These are phyloP conservation scores for Aquilaria agallochum DNA, from an alignment of 441 rosid genomes.

Conservation along the genomic window DNA sequence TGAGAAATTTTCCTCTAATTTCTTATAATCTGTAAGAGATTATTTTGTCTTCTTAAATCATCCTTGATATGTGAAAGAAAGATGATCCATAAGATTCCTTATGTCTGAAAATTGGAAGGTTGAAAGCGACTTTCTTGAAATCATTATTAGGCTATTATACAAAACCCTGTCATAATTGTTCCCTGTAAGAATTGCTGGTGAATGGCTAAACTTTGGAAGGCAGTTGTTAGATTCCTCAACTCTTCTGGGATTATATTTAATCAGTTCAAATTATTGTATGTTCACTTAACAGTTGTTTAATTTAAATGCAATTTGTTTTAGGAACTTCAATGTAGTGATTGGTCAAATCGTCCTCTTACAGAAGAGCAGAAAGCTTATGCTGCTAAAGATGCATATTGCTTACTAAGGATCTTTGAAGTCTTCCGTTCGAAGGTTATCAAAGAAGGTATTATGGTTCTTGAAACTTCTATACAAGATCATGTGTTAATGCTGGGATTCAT, in stretches of 20 bases:
- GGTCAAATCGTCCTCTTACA: constrained; percentile 91
- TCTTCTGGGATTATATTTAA: constrained; percentile 8
- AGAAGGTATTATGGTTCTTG: constrained; percentile 44
- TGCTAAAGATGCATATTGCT: constrained; percentile 87
- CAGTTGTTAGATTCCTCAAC: constrained; percentile 5
- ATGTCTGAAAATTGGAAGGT: no score
- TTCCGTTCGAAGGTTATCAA: constrained; percentile 43
- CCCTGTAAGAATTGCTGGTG: neutral
- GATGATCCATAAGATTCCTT: no score
- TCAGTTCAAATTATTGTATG: constrained; percentile 6
- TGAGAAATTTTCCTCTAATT: neutral
- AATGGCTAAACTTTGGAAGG: neutral
- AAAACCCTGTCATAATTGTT: no score
- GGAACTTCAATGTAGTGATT: constrained; percentile 99
- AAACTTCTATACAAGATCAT: neutral
- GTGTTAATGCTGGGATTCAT: neutral
- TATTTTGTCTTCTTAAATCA: no score
- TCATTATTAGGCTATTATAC: no score
- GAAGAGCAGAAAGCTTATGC: constrained; percentile 88
- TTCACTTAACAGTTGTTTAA: constrained; percentile 18
- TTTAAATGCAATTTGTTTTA: constrained; percentile 30
- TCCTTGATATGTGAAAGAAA: no score
- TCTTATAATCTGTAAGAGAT: neutral
- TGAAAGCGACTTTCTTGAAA: no score
- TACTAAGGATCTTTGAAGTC: constrained; percentile 60